Evolutionary conservation across 169 alveolate species (phyloP).

Genomic region (Eimeria tenella): DNA sequence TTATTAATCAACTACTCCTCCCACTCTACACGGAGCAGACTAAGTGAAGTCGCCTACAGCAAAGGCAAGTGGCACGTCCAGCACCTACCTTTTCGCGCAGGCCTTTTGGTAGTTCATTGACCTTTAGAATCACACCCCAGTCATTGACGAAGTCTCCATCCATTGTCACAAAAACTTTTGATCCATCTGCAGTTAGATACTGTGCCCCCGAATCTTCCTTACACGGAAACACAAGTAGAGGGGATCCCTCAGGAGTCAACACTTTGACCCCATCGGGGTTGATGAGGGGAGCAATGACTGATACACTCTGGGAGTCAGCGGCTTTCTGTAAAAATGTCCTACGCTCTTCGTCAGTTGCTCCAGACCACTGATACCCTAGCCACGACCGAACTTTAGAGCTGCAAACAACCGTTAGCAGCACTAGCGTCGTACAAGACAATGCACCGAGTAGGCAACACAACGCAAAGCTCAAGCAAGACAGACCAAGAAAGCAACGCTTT

Average conservation of each 20-base stretch:
- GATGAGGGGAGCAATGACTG: constrained; percentile 14
- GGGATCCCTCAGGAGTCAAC: constrained; percentile 44
- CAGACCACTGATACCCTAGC: constrained; percentile 69
- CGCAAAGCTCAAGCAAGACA: constrained; percentile 25
- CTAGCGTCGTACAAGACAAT: constrained; percentile 40
- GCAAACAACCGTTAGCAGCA: constrained; percentile 59
- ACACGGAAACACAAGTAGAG: constrained; percentile 45
- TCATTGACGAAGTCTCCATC: constrained; percentile 41
- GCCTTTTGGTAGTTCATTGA: constrained; percentile 50
- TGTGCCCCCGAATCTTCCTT: constrained; percentile 37
- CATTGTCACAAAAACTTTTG: constrained; percentile 29
- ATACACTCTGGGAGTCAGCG: neutral
- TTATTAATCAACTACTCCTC: neutral
- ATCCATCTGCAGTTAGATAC: constrained; percentile 20
- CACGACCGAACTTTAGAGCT: constrained; percentile 41
- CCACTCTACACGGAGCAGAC: too few relatives aligned
- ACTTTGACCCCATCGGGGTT: constrained; percentile 52
- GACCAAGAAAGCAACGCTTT: constrained; percentile 27
- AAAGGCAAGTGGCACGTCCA: neutral
- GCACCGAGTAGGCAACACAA: constrained; percentile 63
- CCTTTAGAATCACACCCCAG: constrained; percentile 39
- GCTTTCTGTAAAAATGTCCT: neutral
- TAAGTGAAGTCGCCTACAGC: too few relatives aligned
- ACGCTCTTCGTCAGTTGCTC: constrained; percentile 53
- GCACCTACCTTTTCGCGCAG: constrained; percentile 46